Conservation (phyloP, 352 stramenopile species). For the Pythium brassicae region DNA sequence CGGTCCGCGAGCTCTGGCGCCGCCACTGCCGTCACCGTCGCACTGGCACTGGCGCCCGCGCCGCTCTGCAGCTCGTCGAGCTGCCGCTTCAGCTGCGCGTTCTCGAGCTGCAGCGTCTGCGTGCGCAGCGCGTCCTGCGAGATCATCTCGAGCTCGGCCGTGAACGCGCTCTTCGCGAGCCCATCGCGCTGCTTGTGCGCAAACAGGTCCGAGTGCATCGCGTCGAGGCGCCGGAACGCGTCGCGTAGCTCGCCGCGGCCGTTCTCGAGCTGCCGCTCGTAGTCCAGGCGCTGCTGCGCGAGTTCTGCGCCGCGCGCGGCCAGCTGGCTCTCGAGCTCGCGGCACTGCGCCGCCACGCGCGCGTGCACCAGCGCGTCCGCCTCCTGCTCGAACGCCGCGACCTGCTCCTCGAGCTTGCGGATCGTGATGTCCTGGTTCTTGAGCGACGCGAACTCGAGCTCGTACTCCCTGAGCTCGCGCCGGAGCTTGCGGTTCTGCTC, state of each 20-base stretch:
- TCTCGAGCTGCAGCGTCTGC: constrained; percentile 73
- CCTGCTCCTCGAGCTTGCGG: constrained; percentile 90
- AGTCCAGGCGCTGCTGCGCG: constrained; percentile 76
- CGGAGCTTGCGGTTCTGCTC: constrained; percentile 90
- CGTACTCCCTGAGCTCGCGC: constrained; percentile 89
- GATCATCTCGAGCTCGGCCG: constrained; percentile 87
- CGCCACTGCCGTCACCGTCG: not conserved
- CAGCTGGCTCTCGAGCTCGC: constrained; percentile 60
- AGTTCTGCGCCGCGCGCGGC: constrained; percentile 71
- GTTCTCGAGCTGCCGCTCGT: constrained; percentile 60
- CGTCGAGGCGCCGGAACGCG: constrained; percentile 75
- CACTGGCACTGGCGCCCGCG: constrained; percentile 5
- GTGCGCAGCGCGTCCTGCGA: constrained; percentile 80
- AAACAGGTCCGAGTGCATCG: constrained; percentile 90
- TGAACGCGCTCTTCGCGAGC: constrained; percentile 51
- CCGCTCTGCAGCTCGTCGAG: constrained; percentile 63
- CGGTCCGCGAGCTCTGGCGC: constrained; percentile 44
- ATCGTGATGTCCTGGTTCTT: constrained; percentile 98
- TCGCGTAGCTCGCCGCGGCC: constrained; percentile 57
- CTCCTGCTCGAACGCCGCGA: constrained; percentile 74
- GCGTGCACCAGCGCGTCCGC: constrained; percentile 61
- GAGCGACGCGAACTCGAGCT: constrained; percentile 91
- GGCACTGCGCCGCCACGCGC: constrained; percentile 53
- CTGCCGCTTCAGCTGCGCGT: constrained; percentile 83
- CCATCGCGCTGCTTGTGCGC: constrained; percentile 75